These are phyloP conservation scores for Aspergillus fructus DNA, from an alignment of 2,329 filamentous ascomycete species.

Conservation along the genomic window DNA sequence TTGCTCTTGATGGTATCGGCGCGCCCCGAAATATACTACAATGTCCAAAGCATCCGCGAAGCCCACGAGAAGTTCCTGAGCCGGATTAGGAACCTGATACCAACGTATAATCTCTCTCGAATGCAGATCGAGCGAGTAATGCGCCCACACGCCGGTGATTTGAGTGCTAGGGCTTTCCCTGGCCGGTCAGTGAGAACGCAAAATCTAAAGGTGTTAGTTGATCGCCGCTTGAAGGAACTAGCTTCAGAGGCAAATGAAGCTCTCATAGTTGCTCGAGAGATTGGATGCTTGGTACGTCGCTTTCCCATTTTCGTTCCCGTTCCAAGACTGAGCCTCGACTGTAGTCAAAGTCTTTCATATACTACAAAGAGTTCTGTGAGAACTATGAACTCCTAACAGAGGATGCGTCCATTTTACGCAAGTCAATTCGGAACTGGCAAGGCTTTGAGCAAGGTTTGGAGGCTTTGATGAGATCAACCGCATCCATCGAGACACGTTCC, in stretches of 20 bases:
- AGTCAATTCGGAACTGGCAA: slow-evolving; percentile 70
- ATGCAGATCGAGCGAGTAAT: slow-evolving; percentile 21
- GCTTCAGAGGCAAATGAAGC: slow-evolving; percentile 55
- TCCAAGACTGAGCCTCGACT: slow-evolving; percentile 45
- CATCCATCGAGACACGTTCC: slow-evolving; percentile 64
- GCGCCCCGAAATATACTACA: slow-evolving; percentile 72
- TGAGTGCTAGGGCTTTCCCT: slow-evolving; percentile 33
- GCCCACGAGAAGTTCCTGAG: slow-evolving; percentile 79
- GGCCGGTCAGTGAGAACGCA: slow-evolving; percentile 28
- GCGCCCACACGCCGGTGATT: slow-evolving; percentile 50
- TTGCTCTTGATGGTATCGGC: slow-evolving; percentile 74
- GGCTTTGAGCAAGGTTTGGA: slow-evolving; percentile 84
- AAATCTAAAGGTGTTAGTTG: slow-evolving; percentile 29
- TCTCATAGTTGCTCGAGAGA: slow-evolving; percentile 53
- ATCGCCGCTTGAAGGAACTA: slow-evolving; percentile 35
- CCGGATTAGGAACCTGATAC: slow-evolving; percentile 69
- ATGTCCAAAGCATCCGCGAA: slow-evolving; percentile 75
- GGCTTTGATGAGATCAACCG: slow-evolving; percentile 71
- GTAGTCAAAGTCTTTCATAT: slow-evolving; percentile 76
- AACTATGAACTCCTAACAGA: slow-evolving; percentile 85
- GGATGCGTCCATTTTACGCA: slow-evolving; percentile 69
- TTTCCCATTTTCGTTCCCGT: too few relatives aligned
- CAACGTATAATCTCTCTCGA: slow-evolving; percentile 52
- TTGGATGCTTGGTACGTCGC: slow-evolving; percentile 51
- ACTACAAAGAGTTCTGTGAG: slow-evolving; percentile 88